These are phyloP conservation scores for Ceratocystis huliohia DNA, from an alignment of 2,329 filamentous ascomycete species.

Conservation along the genomic window DNA sequence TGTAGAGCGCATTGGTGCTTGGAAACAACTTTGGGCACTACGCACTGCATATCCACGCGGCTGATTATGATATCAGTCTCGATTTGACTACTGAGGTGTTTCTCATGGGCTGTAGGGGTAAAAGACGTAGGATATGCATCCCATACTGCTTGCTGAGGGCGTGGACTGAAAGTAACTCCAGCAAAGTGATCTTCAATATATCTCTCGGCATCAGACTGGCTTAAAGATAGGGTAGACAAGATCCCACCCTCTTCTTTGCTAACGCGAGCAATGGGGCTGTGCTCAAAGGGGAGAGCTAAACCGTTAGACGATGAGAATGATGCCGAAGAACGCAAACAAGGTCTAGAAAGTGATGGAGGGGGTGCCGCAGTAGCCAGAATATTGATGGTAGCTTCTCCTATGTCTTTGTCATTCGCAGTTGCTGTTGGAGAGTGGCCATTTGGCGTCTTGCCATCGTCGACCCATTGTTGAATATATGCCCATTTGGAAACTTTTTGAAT, in stretches of 20 bases:
- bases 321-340: too few species aligned
- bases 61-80: neutral
- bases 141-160: neutral
- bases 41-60: neutral
- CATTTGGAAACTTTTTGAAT: neutral
- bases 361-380: too few species aligned
- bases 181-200: neutral
- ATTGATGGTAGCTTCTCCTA: neutral
- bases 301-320: neutral
- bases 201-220: neutral
- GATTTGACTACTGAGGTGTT: neutral
- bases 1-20: neutral
- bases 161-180: neutral
- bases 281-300: neutral
- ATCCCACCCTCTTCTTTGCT: neutral
- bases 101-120: neutral
- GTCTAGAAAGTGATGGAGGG: too few species aligned
- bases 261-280: neutral
- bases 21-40: neutral
- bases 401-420: neutral
- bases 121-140: neutral
- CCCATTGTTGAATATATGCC: neutral
- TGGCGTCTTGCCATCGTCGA: neutral
- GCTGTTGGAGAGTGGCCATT: neutral
- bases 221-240: neutral